Evolutionary conservation across 208 protist genomes (phyloP).

Genomic region (Crithidia acanthocephali): DNA sequence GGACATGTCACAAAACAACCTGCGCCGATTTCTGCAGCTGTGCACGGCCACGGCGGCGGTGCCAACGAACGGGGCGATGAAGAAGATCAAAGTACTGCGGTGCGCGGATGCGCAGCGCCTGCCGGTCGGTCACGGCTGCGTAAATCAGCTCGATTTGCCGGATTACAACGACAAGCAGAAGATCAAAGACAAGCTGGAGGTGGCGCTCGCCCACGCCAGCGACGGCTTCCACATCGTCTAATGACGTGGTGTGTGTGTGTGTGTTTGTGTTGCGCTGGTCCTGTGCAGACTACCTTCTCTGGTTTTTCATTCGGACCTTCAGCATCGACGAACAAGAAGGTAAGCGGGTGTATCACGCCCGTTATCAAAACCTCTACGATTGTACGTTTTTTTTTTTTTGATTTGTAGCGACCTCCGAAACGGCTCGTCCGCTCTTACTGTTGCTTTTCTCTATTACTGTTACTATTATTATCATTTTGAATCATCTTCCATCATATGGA

Average conservation of each 20-base stretch:
- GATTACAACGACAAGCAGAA: constrained; percentile 65
- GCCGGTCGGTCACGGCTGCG: constrained; percentile 73
- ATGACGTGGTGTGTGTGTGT: neutral
- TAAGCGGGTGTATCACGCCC: no score
- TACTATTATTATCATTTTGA: neutral
- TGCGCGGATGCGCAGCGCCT: constrained; percentile 44
- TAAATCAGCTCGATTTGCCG: constrained; percentile 63
- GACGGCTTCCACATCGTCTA: constrained; percentile 80
- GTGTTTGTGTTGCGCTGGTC: no score
- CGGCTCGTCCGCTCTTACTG: neutral
- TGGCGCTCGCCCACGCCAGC: constrained; percentile 60
- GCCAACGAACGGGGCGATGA: constrained; percentile 32
- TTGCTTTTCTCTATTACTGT: constrained; percentile 1
- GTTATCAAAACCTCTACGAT: no score
- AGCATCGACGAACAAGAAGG: no score
- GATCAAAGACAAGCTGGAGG: constrained; percentile 54
- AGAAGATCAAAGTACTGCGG: constrained; percentile 69
- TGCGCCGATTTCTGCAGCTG: constrained; percentile 71
- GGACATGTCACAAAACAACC: constrained; percentile 70
- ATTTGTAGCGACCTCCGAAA: no score
- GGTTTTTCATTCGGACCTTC: neutral
- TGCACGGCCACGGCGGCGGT: constrained; percentile 59
- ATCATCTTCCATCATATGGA: no score
- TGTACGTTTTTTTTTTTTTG: no score
- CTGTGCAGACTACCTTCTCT: neutral